phyloP scores from a whole-genome alignment of 2,329 filamentous ascomycete species.

The Nigrograna mackinnonii region DNA sequence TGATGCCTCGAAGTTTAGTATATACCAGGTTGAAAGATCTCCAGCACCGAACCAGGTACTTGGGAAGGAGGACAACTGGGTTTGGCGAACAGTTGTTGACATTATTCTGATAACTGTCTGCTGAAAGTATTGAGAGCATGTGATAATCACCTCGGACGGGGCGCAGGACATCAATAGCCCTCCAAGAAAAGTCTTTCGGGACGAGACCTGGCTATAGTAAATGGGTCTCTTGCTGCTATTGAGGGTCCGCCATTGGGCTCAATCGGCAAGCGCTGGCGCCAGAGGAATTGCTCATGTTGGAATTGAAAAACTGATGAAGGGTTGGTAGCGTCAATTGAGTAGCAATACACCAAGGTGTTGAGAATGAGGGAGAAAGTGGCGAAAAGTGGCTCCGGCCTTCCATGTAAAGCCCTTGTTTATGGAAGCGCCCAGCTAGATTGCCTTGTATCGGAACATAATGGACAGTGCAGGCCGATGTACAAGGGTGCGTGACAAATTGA shows the following conservation, averaged over 20 bases:
- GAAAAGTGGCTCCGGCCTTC: slow-evolving; percentile 2
- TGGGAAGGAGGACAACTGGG: slow-evolving; percentile 9
- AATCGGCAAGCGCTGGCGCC: background rate
- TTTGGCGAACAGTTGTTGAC: slow-evolving; percentile 5
- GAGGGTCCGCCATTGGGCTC: no score
- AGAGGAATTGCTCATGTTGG: background rate
- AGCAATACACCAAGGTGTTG: slow-evolving; percentile 14
- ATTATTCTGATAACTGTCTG: background rate
- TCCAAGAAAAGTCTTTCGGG: no score
- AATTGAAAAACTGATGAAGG: background rate
- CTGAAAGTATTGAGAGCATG: background rate
- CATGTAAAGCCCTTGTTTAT: slow-evolving; percentile 12
- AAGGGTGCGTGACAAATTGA: slow-evolving; percentile 14
- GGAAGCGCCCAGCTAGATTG: slow-evolving; percentile 16
- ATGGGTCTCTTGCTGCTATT: no score
- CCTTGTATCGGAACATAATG: slow-evolving; percentile 6
- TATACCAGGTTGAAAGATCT: slow-evolving; percentile 12
- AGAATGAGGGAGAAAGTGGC: slow-evolving; percentile 1
- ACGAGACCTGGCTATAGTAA: no score
- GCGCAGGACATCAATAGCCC: no score
- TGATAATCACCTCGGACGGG: no score
- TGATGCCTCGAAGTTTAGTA: no score
- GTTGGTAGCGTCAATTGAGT: slow-evolving; percentile 7
- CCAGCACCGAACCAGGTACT: slow-evolving; percentile 10
- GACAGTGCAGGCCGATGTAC: slow-evolving; percentile 7